A percentile compares a stretch with the other conserved stretches of the same genome.
Evolutionary conservation across 768 basidiomycete genomes (phyloP).

Genomic region (Rhizopogon rudus): DNA sequence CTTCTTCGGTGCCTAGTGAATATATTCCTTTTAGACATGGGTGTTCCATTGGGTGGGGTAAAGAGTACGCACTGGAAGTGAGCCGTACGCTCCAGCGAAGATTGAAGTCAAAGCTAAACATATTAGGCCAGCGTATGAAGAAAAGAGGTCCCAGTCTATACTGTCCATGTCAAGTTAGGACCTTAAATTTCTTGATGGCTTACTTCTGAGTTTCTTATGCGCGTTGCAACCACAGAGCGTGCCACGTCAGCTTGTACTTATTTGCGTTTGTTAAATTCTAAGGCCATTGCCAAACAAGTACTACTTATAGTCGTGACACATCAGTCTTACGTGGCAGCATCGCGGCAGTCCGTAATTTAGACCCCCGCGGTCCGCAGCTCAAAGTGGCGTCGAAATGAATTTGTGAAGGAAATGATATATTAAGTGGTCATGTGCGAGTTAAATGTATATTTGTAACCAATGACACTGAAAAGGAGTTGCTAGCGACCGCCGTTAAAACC

Average conservation of each 20-base stretch:
- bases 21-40: background rate
- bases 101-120: conserved; percentile 61
- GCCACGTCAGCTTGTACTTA: conserved; percentile 6
- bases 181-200: background rate
- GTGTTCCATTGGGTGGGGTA: background rate
- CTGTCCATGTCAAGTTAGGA: conserved; percentile 11
- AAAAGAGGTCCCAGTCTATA: conserved; percentile 53
- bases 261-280: conserved; percentile 13
- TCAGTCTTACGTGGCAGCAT: no score
- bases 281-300: conserved; percentile 14
- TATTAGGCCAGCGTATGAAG: conserved; percentile 66
- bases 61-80: conserved; percentile 51
- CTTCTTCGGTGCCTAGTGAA: background rate
- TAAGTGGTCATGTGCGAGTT: no score
- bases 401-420: no score
- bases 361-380: no score
- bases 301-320: background rate
- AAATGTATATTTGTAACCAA: no score
- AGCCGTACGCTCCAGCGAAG: conserved; percentile 65
- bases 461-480: no score
- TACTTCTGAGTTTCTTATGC: background rate
- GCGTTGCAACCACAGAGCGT: background rate
- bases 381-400: no score
- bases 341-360: no score
- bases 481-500: background rate